Evolutionary conservation across 1,284 basidiomycete genomes (phyloP).

Genomic region (Apiotrichum montevideense): DNA sequence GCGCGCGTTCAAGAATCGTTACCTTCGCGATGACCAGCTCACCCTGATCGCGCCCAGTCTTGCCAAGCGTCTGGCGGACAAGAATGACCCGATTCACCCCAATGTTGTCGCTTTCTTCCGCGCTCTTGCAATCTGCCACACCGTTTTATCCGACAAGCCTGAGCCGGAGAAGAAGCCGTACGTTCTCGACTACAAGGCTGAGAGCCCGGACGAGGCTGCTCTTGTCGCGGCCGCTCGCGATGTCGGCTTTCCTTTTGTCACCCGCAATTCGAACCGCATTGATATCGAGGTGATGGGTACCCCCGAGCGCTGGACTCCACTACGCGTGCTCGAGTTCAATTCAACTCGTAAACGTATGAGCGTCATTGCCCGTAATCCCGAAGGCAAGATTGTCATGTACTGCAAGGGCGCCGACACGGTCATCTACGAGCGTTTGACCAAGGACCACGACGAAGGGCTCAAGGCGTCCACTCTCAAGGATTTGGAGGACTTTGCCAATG

Average conservation of each 20-base stretch:
- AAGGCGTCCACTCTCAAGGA: constrained; percentile 75
- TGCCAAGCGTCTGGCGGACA: constrained; percentile 66
- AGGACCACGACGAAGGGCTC: constrained; percentile 65
- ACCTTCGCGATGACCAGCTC: constrained; percentile 70
- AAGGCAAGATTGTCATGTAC: constrained; percentile 74
- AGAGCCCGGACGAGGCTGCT: constrained; percentile 84
- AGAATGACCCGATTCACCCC: constrained; percentile 57
- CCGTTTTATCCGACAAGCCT: constrained; percentile 68
- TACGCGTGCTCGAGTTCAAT: constrained; percentile 88
- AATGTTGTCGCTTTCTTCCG: constrained; percentile 81
- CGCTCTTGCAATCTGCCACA: constrained; percentile 85
- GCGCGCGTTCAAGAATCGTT: constrained; percentile 80
- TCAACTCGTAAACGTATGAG: constrained; percentile 91
- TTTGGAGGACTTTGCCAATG: constrained; percentile 90
- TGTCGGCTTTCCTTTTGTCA: constrained; percentile 84
- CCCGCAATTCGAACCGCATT: constrained; percentile 64
- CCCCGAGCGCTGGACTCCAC: constrained; percentile 68
- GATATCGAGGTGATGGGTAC: constrained; percentile 91
- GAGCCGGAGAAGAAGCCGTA: constrained; percentile 61
- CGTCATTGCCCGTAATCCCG: constrained; percentile 73
- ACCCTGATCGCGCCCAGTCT: constrained; percentile 84
- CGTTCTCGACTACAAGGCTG: constrained; percentile 84
- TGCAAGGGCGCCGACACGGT: constrained; percentile 97
- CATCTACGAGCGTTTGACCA: constrained; percentile 75
- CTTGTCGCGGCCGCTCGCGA: constrained; percentile 87